Evolutionary conservation across 495 filamentous ascomycete genomes (phyloP), one percentile per base, ranked within the genome.

Genomic region (Aspergillus coremiiformis): DNA sequence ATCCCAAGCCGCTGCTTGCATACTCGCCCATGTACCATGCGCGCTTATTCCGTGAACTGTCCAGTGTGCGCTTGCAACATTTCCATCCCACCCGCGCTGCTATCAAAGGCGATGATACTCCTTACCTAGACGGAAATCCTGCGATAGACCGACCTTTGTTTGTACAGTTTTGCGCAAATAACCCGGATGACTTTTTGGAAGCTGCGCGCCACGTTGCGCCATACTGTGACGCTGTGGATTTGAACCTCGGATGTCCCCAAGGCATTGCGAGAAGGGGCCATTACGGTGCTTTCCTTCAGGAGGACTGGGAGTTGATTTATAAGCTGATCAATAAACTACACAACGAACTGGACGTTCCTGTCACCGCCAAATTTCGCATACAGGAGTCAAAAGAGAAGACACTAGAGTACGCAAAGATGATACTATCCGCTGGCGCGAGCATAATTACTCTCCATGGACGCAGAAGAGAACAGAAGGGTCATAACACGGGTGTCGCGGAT

Each of bases 231-330:
- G 93, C 91, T 2, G 87, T 99, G 8, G 94, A 99, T 65, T 72
- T 99, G 56, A 99, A 99, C 64, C 78, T 99, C 1, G 93, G 93
- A n/a, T 99, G 93, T 72, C 93, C 93, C 1, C 93, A 99, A 62
- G 90, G 91, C 1, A 99, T 99, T 51, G 93, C 93, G 27, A 78
- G 78, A 58, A 87, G 83, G 60, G 93, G 93, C 4, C 84, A 87
- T 60, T 99, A 99, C 61, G 93, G 93, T 8, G 84, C 90, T 9
- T 98, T 96, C 61, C 69, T 99, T 35, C 93, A 99, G 62, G 93
- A 99, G 66, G 86, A 97, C 52, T 90, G 89, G 78, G 78, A 81
- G 19, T 71, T 95, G 37, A 87, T 99, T 45, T 84, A 82, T 56
- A 74, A 73, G 6, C 69, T 99, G 48, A 90, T 99, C 54, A 82